A percentile compares a stretch with the other conserved stretches of the same genome.
phyloP scores from a whole-genome alignment of 495 filamentous ascomycete species.

The Hapsidospora chrysogenum region DNA sequence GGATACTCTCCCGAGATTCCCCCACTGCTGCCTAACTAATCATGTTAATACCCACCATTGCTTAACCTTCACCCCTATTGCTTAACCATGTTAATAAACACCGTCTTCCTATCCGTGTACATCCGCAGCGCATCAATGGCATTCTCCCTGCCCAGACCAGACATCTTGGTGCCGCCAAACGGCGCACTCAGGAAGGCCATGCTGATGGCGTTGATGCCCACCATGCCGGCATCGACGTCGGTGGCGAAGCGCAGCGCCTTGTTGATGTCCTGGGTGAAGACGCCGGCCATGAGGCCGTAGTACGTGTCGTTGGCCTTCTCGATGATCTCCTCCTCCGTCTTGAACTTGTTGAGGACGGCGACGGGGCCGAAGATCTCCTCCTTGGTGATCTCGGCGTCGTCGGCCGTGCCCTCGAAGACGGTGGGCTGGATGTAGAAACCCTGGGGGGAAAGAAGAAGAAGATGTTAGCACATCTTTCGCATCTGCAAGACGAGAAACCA shows the following conservation, averaged over 20 bases:
- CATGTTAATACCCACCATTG: no score
- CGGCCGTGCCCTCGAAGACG: constrained; percentile 70
- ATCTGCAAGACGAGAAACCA: no score
- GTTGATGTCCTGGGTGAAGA: constrained; percentile 85
- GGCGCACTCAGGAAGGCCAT: constrained; percentile 22
- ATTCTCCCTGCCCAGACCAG: constrained; percentile 2
- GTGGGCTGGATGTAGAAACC: constrained; percentile 93
- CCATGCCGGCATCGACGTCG: constrained; percentile 33
- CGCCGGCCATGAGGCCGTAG: constrained; percentile 85
- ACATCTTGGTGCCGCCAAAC: constrained; percentile 2
- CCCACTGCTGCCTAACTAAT: no score
- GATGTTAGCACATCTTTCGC: no score
- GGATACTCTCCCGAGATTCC: no score
- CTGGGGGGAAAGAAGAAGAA: no score
- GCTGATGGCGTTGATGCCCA: constrained; percentile 31
- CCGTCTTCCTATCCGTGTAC: constrained; percentile 2
- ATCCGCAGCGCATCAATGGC: background rate
- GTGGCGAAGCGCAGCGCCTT: constrained; percentile 36
- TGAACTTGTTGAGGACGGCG: constrained; percentile 78
- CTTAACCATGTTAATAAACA: background rate
- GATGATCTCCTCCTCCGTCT: constrained; percentile 67
- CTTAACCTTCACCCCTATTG: no score
- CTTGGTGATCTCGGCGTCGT: constrained; percentile 87
- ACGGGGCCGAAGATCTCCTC: constrained; percentile 95
- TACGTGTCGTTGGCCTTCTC: constrained; percentile 57